These are phyloP conservation scores for Biancaea sappan DNA, from an alignment of 306 rosid genomes.

Conservation along the genomic window DNA sequence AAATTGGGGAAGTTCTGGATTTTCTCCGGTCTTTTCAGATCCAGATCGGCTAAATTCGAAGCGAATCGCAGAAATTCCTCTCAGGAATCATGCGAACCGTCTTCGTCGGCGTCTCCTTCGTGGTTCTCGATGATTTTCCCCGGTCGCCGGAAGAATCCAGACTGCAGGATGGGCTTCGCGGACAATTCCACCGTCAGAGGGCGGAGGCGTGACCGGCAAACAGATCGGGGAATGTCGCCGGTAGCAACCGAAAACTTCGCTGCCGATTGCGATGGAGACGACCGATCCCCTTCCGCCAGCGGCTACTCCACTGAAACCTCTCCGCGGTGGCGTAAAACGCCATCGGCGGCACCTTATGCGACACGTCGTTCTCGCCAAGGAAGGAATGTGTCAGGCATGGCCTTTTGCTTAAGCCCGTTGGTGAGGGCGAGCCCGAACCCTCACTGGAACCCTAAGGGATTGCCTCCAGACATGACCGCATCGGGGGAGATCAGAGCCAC, in stretches of 20 bases:
- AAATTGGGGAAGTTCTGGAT: constrained; percentile 50
- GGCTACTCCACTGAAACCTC: constrained; percentile 62
- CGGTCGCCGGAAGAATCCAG: constrained; percentile 41
- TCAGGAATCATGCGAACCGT: constrained; percentile 34
- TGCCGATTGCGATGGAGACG: constrained; percentile 43
- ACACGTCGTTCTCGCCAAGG: constrained; percentile 52
- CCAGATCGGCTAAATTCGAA: constrained; percentile 62
- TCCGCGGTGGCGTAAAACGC: constrained; percentile 63
- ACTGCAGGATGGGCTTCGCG: constrained; percentile 18
- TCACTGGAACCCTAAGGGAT: constrained; percentile 63
- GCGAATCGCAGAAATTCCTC: constrained; percentile 46
- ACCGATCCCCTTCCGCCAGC: constrained; percentile 62
- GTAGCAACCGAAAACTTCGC: constrained; percentile 40
- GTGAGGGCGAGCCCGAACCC: constrained; percentile 84
- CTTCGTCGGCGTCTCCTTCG: constrained; percentile 54
- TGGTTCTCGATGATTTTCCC: constrained; percentile 71
- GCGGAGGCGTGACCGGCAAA: constrained; percentile 32
- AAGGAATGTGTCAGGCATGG: constrained; percentile 59
- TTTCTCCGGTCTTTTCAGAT: constrained; percentile 48
- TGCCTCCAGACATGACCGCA: constrained; percentile 50
- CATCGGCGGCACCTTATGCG: constrained; percentile 45
- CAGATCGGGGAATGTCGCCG: constrained; percentile 96
- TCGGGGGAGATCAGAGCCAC: constrained; percentile 54
- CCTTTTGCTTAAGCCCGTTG: constrained; percentile 86
- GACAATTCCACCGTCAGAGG: constrained; percentile 26